A percentile compares a stretch with the other conserved stretches of the same genome.
These are phyloP conservation scores for Pleurotus citrinopileatus DNA, from an alignment of 768 basidiomycete genomes.

Conservation along the genomic window DNA sequence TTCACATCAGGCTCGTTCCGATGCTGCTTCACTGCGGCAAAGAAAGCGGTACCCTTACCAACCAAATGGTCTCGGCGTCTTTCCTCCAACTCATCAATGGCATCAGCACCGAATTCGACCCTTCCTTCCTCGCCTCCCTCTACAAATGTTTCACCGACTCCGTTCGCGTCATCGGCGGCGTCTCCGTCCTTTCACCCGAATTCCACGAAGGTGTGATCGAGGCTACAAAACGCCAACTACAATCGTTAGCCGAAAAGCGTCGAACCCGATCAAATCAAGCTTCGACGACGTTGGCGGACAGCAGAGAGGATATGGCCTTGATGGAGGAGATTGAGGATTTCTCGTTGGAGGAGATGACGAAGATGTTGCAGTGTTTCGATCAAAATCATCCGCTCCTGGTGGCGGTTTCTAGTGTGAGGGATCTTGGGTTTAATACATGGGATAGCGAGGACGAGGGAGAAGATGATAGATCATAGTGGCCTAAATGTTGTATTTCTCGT, in stretches of 20 bases:
- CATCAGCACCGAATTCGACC: slow-evolving; percentile 65
- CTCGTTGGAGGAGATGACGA: slow-evolving; percentile 76
- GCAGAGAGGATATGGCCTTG: slow-evolving; percentile 62
- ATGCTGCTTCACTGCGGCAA: slow-evolving; percentile 70
- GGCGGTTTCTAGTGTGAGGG: slow-evolving; percentile 69
- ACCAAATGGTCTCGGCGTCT: slow-evolving; percentile 65
- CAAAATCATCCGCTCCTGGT: slow-evolving; percentile 61
- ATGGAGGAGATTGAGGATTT: slow-evolving; percentile 84
- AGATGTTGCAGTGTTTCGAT: slow-evolving; percentile 56
- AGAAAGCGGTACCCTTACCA: slow-evolving; percentile 57
- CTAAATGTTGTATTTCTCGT: too few relatives aligned
- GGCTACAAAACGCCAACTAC: slow-evolving; percentile 71
- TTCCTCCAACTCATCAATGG: slow-evolving; percentile 63
- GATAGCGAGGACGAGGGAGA: slow-evolving; percentile 45
- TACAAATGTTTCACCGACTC: slow-evolving; percentile 70
- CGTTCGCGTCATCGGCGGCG: slow-evolving; percentile 56
- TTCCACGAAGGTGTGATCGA: slow-evolving; percentile 56
- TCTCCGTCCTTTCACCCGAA: slow-evolving; percentile 48
- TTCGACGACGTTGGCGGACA: slow-evolving; percentile 28
- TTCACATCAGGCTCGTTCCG: slow-evolving; percentile 74
- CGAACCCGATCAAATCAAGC: slow-evolving; percentile 46
- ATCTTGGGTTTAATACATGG: slow-evolving; percentile 56
- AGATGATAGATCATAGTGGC: slow-evolving; percentile 16
- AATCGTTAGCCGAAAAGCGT: slow-evolving; percentile 64
- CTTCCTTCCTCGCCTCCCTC: slow-evolving; percentile 74